Conservation (phyloP, 2,329 filamentous ascomycete genomes). For the Aphanocladium album region DNA sequence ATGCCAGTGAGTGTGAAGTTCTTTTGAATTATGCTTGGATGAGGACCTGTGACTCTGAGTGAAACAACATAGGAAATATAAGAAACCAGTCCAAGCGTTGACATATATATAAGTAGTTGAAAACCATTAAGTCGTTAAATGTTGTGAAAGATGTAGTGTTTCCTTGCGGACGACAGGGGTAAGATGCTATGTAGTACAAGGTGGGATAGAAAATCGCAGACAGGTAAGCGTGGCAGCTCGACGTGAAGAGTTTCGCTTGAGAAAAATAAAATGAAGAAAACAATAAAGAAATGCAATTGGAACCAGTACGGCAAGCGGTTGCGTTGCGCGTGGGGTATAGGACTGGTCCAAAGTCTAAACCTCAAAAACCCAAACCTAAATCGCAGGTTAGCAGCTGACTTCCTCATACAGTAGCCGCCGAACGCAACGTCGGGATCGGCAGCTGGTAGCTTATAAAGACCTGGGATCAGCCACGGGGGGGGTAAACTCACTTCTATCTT, state of each 20-base stretch:
- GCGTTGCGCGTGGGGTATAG: conserved; percentile 22
- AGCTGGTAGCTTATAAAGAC: background rate
- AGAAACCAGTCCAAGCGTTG: background rate
- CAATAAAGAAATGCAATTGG: conserved; percentile 14
- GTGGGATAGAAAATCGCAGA: background rate
- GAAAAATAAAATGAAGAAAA: background rate
- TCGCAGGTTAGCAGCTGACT: background rate
- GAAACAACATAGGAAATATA: conserved; percentile 2
- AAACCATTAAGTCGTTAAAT: conserved; percentile 19
- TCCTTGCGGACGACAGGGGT: background rate
- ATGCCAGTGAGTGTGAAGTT: background rate
- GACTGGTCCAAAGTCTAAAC: conserved; percentile 27
- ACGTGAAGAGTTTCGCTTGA: too few relatives aligned
- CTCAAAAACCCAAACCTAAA: conserved; percentile 45
- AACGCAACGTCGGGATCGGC: background rate
- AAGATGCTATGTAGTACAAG: conserved; percentile 7
- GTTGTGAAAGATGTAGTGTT: conserved; percentile 1
- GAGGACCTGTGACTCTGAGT: background rate
- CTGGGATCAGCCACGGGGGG: background rate
- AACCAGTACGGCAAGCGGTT: conserved; percentile 5
- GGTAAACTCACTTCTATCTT: conserved; percentile 81
- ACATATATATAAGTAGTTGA: background rate
- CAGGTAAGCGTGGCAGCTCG: background rate
- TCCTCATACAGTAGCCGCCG: background rate
- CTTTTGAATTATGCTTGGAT: conserved; percentile 7